Conservation (phyloP, 2,329 filamentous ascomycete species). For the Microcyclospora tardicrescens region DNA sequence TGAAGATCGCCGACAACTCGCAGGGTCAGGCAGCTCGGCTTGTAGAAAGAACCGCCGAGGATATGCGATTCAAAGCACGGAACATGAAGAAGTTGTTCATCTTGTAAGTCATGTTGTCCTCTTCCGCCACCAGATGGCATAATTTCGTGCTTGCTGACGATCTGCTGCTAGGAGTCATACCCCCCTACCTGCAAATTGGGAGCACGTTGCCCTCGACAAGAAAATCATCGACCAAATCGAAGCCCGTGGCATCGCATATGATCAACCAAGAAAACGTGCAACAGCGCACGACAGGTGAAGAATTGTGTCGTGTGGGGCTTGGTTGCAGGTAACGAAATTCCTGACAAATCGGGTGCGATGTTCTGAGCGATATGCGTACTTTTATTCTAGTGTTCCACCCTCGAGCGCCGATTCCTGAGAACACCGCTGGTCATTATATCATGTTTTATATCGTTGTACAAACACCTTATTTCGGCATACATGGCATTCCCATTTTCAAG, state of each 20-base stretch:
- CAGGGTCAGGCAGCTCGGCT: constrained; percentile 11
- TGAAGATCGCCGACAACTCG: constrained; percentile 25
- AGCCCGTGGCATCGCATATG: constrained; percentile 15
- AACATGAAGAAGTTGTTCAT: constrained; percentile 38
- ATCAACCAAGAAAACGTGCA: constrained; percentile 6
- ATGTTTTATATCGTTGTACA: no score
- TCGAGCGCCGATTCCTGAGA: no score
- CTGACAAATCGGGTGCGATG: no score
- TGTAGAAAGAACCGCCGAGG: constrained; percentile 36
- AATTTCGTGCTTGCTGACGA: constrained; percentile 6
- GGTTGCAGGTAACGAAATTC: no score
- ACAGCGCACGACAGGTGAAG: not conserved
- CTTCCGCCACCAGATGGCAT: not conserved
- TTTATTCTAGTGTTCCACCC: no score
- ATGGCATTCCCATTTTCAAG: no score
- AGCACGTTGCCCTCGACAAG: constrained; percentile 29
- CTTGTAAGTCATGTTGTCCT: constrained; percentile 24
- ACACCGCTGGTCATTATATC: no score
- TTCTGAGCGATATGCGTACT: no score
- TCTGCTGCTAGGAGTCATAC: constrained; percentile 16
- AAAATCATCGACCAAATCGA: constrained; percentile 26
- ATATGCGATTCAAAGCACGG: constrained; percentile 34
- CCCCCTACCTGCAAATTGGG: constrained; percentile 32
- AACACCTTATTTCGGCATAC: no score
- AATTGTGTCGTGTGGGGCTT: no score